Conservation (phyloP, 2,329 filamentous ascomycete genomes). For the Aspergillus candidus region DNA sequence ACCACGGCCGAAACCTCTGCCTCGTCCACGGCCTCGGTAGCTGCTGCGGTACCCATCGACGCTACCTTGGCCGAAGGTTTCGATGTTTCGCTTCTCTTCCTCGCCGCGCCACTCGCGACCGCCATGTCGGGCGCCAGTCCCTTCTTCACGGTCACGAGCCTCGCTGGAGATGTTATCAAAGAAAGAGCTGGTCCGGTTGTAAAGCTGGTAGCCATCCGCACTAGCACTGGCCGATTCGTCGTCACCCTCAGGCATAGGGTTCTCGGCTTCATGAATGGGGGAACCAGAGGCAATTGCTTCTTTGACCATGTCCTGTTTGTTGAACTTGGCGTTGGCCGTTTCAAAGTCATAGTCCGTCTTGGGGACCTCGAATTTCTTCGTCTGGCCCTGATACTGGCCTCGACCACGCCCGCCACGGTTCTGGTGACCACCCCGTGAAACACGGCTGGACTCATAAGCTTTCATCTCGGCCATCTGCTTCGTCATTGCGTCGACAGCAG, state of each 20-base stretch:
- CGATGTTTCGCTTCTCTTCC: constrained; percentile 91
- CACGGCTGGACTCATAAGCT: constrained; percentile 35
- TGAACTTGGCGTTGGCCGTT: constrained; percentile 79
- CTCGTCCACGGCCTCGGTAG: constrained; percentile 60
- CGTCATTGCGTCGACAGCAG: constrained; percentile 37
- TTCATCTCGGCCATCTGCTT: constrained; percentile 44
- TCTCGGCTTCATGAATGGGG: constrained; percentile 51
- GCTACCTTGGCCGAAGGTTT: constrained; percentile 95
- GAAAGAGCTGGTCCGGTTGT: constrained; percentile 86
- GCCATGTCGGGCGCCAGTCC: constrained; percentile 58
- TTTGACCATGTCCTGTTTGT: constrained; percentile 79
- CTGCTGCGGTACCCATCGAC: constrained; percentile 83
- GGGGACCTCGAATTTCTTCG: constrained; percentile 77
- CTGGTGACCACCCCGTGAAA: constrained; percentile 34
- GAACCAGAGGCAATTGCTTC: constrained; percentile 77
- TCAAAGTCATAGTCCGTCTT: constrained; percentile 90
- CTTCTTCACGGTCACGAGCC: constrained; percentile 77
- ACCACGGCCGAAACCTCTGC: constrained; percentile 45
- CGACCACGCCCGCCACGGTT: constrained; percentile 45
- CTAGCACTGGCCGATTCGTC: constrained; percentile 32
- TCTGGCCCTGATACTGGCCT: constrained; percentile 37
- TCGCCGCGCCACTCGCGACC: constrained; percentile 86
- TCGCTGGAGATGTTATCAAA: constrained; percentile 99
- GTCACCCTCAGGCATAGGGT: constrained; percentile 42
- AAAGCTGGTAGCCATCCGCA: constrained; percentile 43